Evolutionary conservation across 148 eudicot genomes (phyloP), one percentile per base, ranked within the genome.

Genomic region (Heliosperma pusillum): DNA sequence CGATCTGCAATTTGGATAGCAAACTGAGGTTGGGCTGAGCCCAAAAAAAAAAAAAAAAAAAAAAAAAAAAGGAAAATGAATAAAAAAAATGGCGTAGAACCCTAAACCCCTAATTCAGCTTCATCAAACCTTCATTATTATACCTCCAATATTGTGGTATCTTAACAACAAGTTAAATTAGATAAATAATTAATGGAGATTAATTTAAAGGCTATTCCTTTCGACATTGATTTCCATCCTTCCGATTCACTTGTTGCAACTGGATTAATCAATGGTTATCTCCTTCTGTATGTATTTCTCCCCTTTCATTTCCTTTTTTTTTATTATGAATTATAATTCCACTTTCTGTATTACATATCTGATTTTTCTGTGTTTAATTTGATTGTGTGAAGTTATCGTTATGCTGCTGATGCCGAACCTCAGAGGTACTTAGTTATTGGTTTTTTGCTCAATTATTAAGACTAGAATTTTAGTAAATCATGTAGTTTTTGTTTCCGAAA

Each of bases 191-290:
- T 10, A 50, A 93, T 93, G 98, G 98, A 93, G 89, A 83, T 93
- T 29, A 78, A 83, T 55, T 70, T 93, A 58, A 82, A 74, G 72
- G 80, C 78, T 8, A 84, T 86, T 21, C 91, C 94, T 8, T 89
- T 91, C 30, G 98, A 91, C 27, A 52, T 91, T 30, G 94, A 93
- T 78, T 93, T 93, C 71, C 98, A 91, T 75, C 98, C 98, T 11
- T 89, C 97, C 11, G 86, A 78, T 20, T 81, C 90, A 12, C 80
- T 93, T 12, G 89, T 91, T 24, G 82, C 97, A 11, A 83, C 87
- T n/a, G 92, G 94, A 1, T 85, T 93, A 64, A 89, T 93, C 88
- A 85, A 81, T 24, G 98, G 98, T 70, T 80, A 90, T 78, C 91
- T 93, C 52, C 84, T 85, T 7, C 61, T 91, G 93, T 93, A 88